Conservation (phyloP, 345 rosid species). For the Lepidium africanum region DNA sequence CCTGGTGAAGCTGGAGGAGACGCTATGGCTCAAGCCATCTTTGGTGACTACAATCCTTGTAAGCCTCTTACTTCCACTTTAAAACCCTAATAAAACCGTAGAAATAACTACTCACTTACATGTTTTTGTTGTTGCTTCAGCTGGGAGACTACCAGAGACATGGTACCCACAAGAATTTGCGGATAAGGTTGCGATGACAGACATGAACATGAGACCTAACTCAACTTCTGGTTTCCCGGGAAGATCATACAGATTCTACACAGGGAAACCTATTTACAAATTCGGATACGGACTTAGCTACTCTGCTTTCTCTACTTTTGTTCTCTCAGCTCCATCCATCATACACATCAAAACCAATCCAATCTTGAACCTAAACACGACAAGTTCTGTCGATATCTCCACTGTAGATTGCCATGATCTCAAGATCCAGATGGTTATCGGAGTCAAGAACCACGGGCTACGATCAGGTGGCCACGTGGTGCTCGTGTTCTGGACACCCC, state of each 20-base stretch:
- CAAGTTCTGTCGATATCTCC: conserved; percentile 29
- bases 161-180: conserved; percentile 40
- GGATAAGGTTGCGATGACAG: conserved; percentile 43
- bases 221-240: conserved; percentile 39
- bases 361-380: conserved; percentile 11
- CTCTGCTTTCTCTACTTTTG: conserved; percentile 25
- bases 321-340: conserved; percentile 26
- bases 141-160: conserved; percentile 52
- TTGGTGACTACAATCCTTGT: conserved; percentile 61
- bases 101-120: not conserved
- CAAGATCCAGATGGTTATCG: conserved; percentile 20
- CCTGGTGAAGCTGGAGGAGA: conserved; percentile 70
- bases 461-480: conserved; percentile 44
- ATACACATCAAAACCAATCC: conserved; percentile 21
- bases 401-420: conserved; percentile 30
- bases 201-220: conserved; percentile 44
- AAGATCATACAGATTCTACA: conserved; percentile 49
- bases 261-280: conserved; percentile 43
- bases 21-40: conserved; percentile 61
- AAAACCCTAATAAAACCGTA: not conserved
- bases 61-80: not conserved
- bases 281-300: conserved; percentile 57
- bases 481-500: conserved; percentile 52
- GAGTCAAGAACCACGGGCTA: conserved; percentile 42
- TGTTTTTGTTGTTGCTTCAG: conserved; percentile 19